These are phyloP conservation scores for Raphanus raphanistrum DNA, from an alignment of 345 rosid genomes.

Conservation along the genomic window DNA sequence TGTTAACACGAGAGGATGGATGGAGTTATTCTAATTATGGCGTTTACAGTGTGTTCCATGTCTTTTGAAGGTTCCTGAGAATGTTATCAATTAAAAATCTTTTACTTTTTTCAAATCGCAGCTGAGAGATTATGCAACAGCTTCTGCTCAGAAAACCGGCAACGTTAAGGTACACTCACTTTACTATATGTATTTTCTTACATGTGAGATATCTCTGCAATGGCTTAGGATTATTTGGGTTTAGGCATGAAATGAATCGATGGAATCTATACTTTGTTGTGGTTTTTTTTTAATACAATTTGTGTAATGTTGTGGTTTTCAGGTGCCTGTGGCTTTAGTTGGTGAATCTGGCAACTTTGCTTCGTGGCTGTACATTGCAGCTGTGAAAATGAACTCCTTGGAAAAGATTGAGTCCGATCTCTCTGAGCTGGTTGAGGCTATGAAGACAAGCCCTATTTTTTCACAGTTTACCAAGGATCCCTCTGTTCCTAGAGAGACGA, in stretches of 20 bases:
- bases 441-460: constrained; percentile 58
- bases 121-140: constrained; percentile 61
- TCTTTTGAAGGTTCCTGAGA: neutral
- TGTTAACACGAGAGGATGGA: too few relatives aligned
- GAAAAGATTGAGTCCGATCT: constrained; percentile 80
- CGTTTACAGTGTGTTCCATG: neutral
- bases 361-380: constrained; percentile 68
- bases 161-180: constrained; percentile 64
- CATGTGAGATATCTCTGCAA: neutral
- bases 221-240: neutral
- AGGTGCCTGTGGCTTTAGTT: constrained; percentile 71
- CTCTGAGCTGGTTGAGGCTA: constrained; percentile 63
- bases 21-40: neutral
- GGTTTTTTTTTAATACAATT: neutral
- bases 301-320: constrained; percentile 19
- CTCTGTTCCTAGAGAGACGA: constrained; percentile 60
- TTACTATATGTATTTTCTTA: neutral
- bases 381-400: constrained; percentile 62
- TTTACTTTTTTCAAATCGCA: constrained; percentile 30
- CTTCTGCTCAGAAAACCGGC: constrained; percentile 43
- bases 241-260: neutral
- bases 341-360: constrained; percentile 95
- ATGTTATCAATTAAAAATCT: neutral
- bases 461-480: constrained; percentile 74
- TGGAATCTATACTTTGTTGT: neutral